phyloP scores from a whole-genome alignment of 2,329 filamentous ascomycete genomes.

The Stachybotrys chartarum region DNA sequence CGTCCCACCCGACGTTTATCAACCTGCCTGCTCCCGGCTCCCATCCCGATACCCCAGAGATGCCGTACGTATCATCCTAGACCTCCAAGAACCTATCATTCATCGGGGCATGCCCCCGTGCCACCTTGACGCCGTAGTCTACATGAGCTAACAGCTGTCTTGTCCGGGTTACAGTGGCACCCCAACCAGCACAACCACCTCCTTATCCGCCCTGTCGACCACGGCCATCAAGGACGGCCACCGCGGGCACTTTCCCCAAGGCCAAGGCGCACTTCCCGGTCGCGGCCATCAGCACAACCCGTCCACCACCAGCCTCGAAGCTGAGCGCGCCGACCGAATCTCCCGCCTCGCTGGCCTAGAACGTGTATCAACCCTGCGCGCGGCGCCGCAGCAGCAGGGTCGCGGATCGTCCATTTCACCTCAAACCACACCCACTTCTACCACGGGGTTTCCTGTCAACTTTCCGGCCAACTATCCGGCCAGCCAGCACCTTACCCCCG shows the following conservation, averaged over 20 bases:
- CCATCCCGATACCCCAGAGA: conserved; percentile 79
- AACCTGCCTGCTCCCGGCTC: conserved; percentile 78
- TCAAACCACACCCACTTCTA: conserved; percentile 45
- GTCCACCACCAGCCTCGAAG: conserved; percentile 69
- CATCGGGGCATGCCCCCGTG: neutral
- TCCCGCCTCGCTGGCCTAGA: conserved; percentile 90
- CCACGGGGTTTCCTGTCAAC: conserved; percentile 33
- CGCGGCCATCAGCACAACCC: conserved; percentile 53
- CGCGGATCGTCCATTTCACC: conserved; percentile 33
- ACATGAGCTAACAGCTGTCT: neutral
- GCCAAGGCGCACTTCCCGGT: conserved; percentile 32
- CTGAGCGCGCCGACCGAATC: conserved; percentile 90
- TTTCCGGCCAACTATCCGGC: conserved; percentile 32
- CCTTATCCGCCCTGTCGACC: conserved; percentile 84
- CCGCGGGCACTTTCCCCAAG: conserved; percentile 66
- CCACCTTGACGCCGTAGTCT: conserved; percentile 1
- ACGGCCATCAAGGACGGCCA: conserved; percentile 96
- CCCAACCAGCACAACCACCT: conserved; percentile 86
- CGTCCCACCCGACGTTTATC: conserved; percentile 60
- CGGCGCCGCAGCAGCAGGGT: conserved; percentile 25
- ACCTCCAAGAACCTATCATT: neutral
- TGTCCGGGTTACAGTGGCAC: conserved; percentile 61
- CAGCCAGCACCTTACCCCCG: conserved; percentile 42
- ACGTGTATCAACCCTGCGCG: conserved; percentile 70
- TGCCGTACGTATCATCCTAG: conserved; percentile 58